Evolutionary conservation across 2,329 filamentous ascomycete genomes (phyloP), one percentile per base, ranked within the genome.

Genomic region (Fusarium pseudonygamai): DNA sequence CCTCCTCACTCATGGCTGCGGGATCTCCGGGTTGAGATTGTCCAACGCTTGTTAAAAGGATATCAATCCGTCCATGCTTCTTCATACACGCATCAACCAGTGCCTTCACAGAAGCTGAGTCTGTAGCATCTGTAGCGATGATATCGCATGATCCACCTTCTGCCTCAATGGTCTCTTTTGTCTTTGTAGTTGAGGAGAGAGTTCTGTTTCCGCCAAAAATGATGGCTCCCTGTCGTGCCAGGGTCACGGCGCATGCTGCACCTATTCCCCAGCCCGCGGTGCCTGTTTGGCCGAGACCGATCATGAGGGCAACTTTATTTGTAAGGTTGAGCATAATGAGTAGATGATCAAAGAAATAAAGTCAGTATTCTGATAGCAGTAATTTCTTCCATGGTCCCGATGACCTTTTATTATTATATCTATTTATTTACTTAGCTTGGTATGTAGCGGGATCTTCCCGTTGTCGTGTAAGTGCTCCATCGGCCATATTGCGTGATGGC

Each of bases 21-120:
- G 88, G 85, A 36, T 83, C 83, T 0, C 88, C 88, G 0, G 84
- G 85, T 65, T 90, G 87, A 1, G 85, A 87, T 59, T 85, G 85
- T 5, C 89, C 90, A 7, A 91, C 89, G 59, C 91, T 91, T 71
- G 90, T 90, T 22, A 92, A 78, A 1, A 91, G 80, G 28, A 91
- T 87, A 70, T 91, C 89, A 60, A 91, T 87, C 11, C 86, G 84
- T 14, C 88, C 87, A 67, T 90, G 85, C 43, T 85, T 85, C 1
- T 81, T 76, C 24, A 89, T 75, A 49, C 88, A 90, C 0, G 84
- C 83, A 39, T 87, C 84, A 7, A 91, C 84, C 0, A 90, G 83
- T 0, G 78, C 77, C 69, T 88, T 86, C 75, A 90, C 88, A 22
- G 87, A 86, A 0, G 79, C 75, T 0, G 85, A 84, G 11, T 85